Conservation (phyloP, 179 eudicot genomes). For the Actinidia arguta region DNA sequence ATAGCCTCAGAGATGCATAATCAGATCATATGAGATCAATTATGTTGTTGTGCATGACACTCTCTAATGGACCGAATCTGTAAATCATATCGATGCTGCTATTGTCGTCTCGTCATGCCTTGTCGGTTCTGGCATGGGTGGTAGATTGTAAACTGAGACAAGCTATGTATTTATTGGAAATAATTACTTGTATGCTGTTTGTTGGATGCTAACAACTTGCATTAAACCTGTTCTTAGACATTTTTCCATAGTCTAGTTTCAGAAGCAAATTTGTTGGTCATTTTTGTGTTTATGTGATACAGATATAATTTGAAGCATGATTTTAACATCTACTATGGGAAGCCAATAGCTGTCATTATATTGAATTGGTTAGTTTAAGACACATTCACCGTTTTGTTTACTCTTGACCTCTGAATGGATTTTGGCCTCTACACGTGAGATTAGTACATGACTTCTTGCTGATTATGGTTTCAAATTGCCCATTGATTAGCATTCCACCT, state of each 20-base stretch:
- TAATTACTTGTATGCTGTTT: not conserved
- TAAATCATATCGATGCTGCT: not conserved
- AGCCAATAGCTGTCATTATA: not conserved
- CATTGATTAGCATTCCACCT: not conserved
- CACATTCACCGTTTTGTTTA: not conserved
- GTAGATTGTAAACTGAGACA: not conserved
- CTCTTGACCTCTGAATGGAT: not conserved
- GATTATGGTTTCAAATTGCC: not conserved
- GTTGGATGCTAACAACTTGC: not conserved
- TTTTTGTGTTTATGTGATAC: not conserved
- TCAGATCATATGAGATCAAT: not conserved
- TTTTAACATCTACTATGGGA: not conserved
- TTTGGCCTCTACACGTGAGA: not conserved
- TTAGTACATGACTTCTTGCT: not conserved
- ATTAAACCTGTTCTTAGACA: not conserved
- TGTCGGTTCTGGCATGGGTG: not conserved
- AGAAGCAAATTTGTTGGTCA: not conserved
- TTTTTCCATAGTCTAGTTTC: not conserved
- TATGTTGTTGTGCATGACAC: slow-evolving; percentile 8
- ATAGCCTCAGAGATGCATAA: not conserved
- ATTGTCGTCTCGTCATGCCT: not conserved
- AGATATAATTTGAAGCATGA: slow-evolving; percentile 7
- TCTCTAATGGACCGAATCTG: not conserved
- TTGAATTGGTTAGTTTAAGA: not conserved
- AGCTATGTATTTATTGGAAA: not conserved